Conservation (phyloP, 768 basidiomycete species). For the Panus rudis region DNA sequence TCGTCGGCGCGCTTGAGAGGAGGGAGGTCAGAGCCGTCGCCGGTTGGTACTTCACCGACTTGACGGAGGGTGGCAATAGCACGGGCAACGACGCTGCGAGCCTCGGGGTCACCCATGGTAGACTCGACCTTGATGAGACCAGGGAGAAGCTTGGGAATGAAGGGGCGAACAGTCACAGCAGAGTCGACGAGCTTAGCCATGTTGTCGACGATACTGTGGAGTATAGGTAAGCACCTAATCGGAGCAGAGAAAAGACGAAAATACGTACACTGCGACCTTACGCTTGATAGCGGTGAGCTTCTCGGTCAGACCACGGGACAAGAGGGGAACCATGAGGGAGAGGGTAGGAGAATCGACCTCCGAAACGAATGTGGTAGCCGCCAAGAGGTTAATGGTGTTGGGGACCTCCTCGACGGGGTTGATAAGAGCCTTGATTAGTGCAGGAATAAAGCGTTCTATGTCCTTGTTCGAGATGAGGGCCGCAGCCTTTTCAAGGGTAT, state of each 20-base stretch:
- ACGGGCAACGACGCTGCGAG: slow-evolving; percentile 83
- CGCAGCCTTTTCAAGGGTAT: slow-evolving; percentile 89
- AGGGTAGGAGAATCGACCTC: slow-evolving; percentile 97
- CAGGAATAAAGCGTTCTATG: slow-evolving; percentile 94
- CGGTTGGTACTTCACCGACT: slow-evolving; percentile 84
- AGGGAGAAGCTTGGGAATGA: slow-evolving; percentile 92
- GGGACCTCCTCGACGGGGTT: slow-evolving; percentile 99
- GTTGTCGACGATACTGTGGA: slow-evolving; percentile 84
- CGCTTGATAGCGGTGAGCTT: slow-evolving; percentile 96
- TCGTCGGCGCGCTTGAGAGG: slow-evolving; percentile 74
- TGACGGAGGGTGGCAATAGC: slow-evolving; percentile 95
- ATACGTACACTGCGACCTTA: slow-evolving; percentile 87
- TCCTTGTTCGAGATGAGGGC: slow-evolving; percentile 98
- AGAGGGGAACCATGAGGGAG: slow-evolving; percentile 94
- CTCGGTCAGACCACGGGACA: slow-evolving; percentile 89
- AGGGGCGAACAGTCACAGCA: slow-evolving; percentile 89
- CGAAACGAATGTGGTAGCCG: slow-evolving; percentile 98
- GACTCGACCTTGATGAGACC: slow-evolving; percentile 94
- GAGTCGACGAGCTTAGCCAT: slow-evolving; percentile 99
- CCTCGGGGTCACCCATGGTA: slow-evolving; percentile 96
- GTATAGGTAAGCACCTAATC: slow-evolving; percentile 10
- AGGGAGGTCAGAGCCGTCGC: slow-evolving; percentile 89
- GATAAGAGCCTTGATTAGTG: slow-evolving; percentile 95
- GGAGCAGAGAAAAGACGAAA: slow-evolving; percentile 9
- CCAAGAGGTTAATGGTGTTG: slow-evolving; percentile 89